Base-by-base conservation (phyloP, 2,329 filamentous ascomycete genomes). In the Diaporthe helianthi region DNA sequence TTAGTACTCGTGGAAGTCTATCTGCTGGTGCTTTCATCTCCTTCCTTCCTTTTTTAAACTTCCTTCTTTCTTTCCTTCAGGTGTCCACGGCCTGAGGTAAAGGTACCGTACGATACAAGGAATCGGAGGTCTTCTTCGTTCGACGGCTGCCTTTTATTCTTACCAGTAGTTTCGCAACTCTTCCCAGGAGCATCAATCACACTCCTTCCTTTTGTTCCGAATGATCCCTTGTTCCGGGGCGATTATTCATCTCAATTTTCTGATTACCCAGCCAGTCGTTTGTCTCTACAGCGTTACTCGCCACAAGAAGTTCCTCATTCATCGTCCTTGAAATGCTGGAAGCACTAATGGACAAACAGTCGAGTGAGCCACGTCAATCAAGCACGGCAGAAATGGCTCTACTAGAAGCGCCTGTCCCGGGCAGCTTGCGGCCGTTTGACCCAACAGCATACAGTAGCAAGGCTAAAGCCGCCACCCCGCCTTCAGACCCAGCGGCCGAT, bases 351-450 rank as follows among this genome's bases (percentile, higher is more conserved):
- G 12, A 2, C 41, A 47, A 46, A 24, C 19, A 24, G 7, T 12
- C 7, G 5, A 24, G 3, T 12, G 22, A 2, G n/a, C 10, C 4
- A 13, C 10, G 24, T 29, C 26, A 61, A 33, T 17, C 41, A 10
- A 15, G 1, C n/a, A 13, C 55, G 24, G 12, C 15, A 26, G 44
- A 4, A 47, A 63, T 63, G 58, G 29, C 58, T 49, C 44, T 2
- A 22, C 58, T 13, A 36, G 29, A 63, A 19, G 58, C 44, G 2
- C 58, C 58, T 6, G 58, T 63, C 4, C 8, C 29, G 36, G 58
- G 58, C n/a, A 63, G 58, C 10, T 9, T 63, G 29, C 44, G 44
- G 41, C 58, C 58, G 6, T 63, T 49, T 36, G 58, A 63, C 8
- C 58, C 41, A 6, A 36, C 29, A 2, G 58, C 58, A 63, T 63